Base-by-base conservation (phyloP, 306 rosid genomes). In the barrel medic (Medicago truncatula) region DNA sequence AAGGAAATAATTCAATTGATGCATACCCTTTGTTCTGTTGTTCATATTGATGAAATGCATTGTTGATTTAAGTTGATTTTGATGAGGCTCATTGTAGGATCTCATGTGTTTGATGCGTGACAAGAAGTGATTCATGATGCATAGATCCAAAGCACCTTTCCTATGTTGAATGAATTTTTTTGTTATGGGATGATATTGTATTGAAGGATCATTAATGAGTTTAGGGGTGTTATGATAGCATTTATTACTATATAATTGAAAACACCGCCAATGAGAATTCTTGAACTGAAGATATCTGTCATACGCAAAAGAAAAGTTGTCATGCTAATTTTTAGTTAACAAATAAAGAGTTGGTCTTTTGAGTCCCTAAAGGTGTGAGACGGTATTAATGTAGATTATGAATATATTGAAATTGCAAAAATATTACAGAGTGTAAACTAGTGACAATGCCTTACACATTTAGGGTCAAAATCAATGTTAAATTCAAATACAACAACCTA, bases 91-190 rank as follows among this genome's bases (percentile, higher is more conserved):
- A 40, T 1, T 60, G 21, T 3, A 70, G 38, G 39, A n/a, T 13
- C 1, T 50, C 20, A 7, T 73, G 57, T 0, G 73, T 39, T 39
- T 87, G 80, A 82, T 91, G 89, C 7, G 89, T 76, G 4, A 86
- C 62, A 2, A 91, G 89, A 79, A 88, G 34, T 4, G 96, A 88
- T 67, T 81, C 83, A 92, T 72, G 67, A 92, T 66, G 43, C 84
- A 69, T 23, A 88, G 80, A 56, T 85, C 91, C 0, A 84, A 3
- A 0, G 86, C 84, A 7, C 62, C 70, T 64, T 49, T 86, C 7
- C 25, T 38, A 28, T 89, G 86, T 61, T 89, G 91, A 76, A 92
- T 73, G 36, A 86, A 71, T 23, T 76, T 71, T 82, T 91, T 80
- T 62, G 54, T 83, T 34, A 60, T 15, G 0, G 77, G 23, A 12